These are phyloP conservation scores for Cordyceps cateniannulata DNA, from an alignment of 2,329 filamentous ascomycete genomes.

Conservation along the genomic window DNA sequence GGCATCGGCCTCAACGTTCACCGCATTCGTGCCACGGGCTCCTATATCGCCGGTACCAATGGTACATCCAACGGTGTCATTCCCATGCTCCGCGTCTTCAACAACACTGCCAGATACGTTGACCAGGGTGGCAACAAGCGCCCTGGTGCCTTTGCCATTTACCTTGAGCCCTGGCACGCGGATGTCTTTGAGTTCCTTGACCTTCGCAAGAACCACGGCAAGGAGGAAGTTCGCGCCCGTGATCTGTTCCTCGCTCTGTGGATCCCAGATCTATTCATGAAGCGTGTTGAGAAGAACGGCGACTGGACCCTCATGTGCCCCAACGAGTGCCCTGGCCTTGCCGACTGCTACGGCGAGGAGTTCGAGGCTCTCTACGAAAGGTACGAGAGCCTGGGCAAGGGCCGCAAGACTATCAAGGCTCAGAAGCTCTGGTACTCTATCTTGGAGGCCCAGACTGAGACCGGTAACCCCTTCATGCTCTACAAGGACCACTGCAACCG, in stretches of 20 bases:
- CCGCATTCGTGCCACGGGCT: slow-evolving; percentile 92
- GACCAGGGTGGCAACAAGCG: slow-evolving; percentile 99
- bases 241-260: slow-evolving; percentile 97
- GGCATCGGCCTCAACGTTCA: slow-evolving; percentile 96
- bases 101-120: slow-evolving; percentile 98
- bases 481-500: slow-evolving; percentile 98
- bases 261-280: slow-evolving; percentile 99
- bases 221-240: slow-evolving; percentile 94
- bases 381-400: slow-evolving; percentile 83
- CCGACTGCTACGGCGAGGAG: slow-evolving; percentile 95
- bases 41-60: slow-evolving; percentile 97
- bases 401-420: slow-evolving; percentile 86
- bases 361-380: slow-evolving; percentile 91
- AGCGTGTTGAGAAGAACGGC: slow-evolving; percentile 93
- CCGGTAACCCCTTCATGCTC: slow-evolving; percentile 97
- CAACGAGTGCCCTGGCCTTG: slow-evolving; percentile 89
- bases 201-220: slow-evolving; percentile 97
- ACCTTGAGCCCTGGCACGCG: slow-evolving; percentile 97
- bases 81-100: slow-evolving; percentile 97
- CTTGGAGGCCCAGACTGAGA: slow-evolving; percentile 96
- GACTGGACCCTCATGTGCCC: slow-evolving; percentile 99
- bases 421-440: slow-evolving; percentile 99
- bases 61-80: slow-evolving; percentile 96
- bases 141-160: slow-evolving; percentile 96
- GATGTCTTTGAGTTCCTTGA: slow-evolving; percentile 98